A percentile compares a stretch with the other conserved stretches of the same genome.
Conservation (phyloP, 805 yeast species). For the Danielia oregonensis region DNA sequence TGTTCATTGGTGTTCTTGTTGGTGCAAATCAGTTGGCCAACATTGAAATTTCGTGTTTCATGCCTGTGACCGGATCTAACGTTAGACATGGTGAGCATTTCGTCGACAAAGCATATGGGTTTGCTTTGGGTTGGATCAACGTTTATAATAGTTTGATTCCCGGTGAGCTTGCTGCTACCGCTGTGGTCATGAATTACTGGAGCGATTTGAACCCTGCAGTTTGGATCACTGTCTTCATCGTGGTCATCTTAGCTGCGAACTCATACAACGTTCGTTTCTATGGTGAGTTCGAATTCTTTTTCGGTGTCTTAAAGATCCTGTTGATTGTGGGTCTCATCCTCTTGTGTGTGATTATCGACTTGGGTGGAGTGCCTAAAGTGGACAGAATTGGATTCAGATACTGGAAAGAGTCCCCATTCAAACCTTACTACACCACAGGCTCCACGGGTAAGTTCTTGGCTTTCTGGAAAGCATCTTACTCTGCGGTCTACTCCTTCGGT, state of each 20-base stretch:
- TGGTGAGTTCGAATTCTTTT: conserved; percentile 1
- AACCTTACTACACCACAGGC: neutral
- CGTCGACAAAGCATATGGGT: conserved; percentile 37
- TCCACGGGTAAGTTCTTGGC: conserved; percentile 1
- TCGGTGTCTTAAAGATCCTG: neutral
- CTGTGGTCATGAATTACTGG: conserved; percentile 1
- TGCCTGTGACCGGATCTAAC: conserved; percentile 36
- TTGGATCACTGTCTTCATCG: neutral
- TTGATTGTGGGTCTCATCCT: neutral
- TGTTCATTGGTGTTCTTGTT: conserved; percentile 9
- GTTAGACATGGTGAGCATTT: conserved; percentile 35
- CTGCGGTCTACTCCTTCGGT: neutral
- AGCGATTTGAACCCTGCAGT: conserved; percentile 1
- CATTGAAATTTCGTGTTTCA: conserved; percentile 34
- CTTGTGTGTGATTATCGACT: neutral
- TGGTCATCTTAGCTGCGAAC: neutral
- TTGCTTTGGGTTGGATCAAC: conserved; percentile 1
- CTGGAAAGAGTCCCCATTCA: conserved; percentile 1
- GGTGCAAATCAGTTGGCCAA: conserved; percentile 40
- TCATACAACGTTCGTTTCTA: conserved; percentile 1
- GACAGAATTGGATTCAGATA: neutral
- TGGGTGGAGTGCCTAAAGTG: conserved; percentile 1
- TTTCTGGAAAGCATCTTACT: neutral
- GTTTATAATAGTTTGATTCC: neutral
- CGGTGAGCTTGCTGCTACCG: conserved; percentile 1